phyloP scores from a whole-genome alignment of 257 asterid species.

The Solanum etuberosum region DNA sequence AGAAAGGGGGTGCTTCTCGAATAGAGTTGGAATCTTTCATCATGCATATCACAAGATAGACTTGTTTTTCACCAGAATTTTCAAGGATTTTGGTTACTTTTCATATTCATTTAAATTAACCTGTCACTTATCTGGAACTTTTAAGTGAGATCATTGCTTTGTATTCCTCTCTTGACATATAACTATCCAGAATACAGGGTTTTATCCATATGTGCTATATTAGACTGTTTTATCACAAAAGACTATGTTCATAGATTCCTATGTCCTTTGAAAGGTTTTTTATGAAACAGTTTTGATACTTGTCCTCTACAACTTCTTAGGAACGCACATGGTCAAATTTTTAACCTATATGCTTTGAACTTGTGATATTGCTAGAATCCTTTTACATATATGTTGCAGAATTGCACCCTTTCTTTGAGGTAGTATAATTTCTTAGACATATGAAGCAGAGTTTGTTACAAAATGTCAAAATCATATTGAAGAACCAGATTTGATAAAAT shows the following conservation, averaged over 20 bases:
- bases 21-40: background rate
- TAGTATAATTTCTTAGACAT: background rate
- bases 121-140: background rate
- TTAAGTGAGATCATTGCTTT: background rate
- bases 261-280: background rate
- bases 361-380: background rate
- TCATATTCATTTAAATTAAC: background rate
- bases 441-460: background rate
- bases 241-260: background rate
- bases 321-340: background rate
- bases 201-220: background rate
- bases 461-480: background rate
- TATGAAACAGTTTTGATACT: background rate
- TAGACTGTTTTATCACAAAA: background rate
- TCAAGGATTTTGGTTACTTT: background rate
- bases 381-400: background rate
- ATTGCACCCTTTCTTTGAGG: background rate
- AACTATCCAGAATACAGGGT: background rate
- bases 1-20: background rate
- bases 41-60: background rate
- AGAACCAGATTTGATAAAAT: background rate
- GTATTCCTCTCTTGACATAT: background rate
- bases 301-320: background rate
- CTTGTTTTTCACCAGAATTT: background rate
- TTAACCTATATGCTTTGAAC: background rate